phyloP scores from a whole-genome alignment of 2,329 filamentous ascomycete species.

The Talaromyces pinophilus region DNA sequence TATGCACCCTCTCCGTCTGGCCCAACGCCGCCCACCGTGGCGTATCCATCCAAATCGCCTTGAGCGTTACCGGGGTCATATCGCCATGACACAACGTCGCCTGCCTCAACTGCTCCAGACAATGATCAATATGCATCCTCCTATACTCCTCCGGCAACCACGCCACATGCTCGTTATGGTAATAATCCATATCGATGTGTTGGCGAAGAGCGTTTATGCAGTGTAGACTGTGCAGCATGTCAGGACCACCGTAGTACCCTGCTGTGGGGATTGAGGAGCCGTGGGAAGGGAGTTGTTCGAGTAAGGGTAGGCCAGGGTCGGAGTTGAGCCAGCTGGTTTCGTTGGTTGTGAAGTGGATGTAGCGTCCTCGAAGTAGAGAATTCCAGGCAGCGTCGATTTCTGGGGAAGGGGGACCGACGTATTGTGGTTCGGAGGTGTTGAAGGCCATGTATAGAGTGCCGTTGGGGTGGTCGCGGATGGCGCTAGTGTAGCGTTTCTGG shows the following conservation, averaged over 20 bases:
- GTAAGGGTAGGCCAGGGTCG: not conserved
- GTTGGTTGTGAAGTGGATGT: constrained; percentile 18
- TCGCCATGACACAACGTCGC: constrained; percentile 25
- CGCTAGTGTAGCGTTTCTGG: constrained; percentile 14
- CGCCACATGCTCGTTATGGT: constrained; percentile 20
- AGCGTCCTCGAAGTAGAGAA: constrained; percentile 7
- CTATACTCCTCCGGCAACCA: constrained; percentile 22
- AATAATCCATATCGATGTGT: constrained; percentile 25
- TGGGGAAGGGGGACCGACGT: constrained; percentile 4
- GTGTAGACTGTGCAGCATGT: constrained; percentile 26
- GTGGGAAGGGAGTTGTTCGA: constrained; percentile 7
- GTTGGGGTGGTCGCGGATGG: constrained; percentile 18
- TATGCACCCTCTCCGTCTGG: constrained; percentile 21
- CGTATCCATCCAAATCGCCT: constrained; percentile 23
- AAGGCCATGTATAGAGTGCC: constrained; percentile 22
- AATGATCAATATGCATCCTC: constrained; percentile 26
- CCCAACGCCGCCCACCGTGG: constrained; percentile 19
- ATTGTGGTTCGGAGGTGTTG: constrained; percentile 15
- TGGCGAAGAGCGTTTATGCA: constrained; percentile 25
- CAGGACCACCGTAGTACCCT: constrained; percentile 24
- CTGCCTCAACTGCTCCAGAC: constrained; percentile 25
- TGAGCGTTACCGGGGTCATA: constrained; percentile 25
- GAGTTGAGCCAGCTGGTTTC: constrained; percentile 18
- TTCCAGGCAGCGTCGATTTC: constrained; percentile 21
- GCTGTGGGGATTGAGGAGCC: constrained; percentile 16